Evolutionary conservation across 1,284 basidiomycete species (phyloP).

Genomic region (Crepidotus sp.): DNA sequence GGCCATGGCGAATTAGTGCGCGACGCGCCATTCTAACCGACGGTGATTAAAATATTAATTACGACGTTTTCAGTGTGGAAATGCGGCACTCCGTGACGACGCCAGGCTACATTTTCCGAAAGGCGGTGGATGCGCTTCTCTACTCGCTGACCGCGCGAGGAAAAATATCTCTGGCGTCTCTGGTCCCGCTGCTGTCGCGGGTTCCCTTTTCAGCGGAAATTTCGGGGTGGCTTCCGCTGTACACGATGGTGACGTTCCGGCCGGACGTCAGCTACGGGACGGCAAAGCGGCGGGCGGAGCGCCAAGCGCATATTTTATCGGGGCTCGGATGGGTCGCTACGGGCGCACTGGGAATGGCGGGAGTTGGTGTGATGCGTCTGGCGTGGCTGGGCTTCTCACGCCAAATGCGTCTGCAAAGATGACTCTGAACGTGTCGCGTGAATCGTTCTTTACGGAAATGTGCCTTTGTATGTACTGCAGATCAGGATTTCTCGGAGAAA

Average conservation of each 20-base stretch:
- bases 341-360: conserved; percentile 29
- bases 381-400: conserved; percentile 13
- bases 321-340: conserved; percentile 37
- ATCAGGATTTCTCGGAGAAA: conserved; percentile 15
- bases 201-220: conserved; percentile 51
- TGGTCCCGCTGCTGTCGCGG: conserved; percentile 34
- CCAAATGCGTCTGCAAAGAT: conserved; percentile 9
- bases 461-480: conserved; percentile 2
- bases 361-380: conserved; percentile 13
- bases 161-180: conserved; percentile 33
- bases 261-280: conserved; percentile 86
- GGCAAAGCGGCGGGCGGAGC: conserved; percentile 51
- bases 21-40: conserved; percentile 21
- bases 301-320: conserved; percentile 48
- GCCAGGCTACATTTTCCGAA: conserved; percentile 71
- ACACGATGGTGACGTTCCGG: conserved; percentile 96
- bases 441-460: conserved; percentile 8
- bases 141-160: conserved; percentile 50
- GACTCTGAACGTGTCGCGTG: not conserved
- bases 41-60: conserved; percentile 16
- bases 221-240: conserved; percentile 83
- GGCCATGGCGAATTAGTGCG: conserved; percentile 94
- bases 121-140: conserved; percentile 72
- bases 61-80: conserved; percentile 55
- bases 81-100: conserved; percentile 92